phyloP scores from a whole-genome alignment of 164 flowering plant species.

The Macadamia integrifolia region DNA sequence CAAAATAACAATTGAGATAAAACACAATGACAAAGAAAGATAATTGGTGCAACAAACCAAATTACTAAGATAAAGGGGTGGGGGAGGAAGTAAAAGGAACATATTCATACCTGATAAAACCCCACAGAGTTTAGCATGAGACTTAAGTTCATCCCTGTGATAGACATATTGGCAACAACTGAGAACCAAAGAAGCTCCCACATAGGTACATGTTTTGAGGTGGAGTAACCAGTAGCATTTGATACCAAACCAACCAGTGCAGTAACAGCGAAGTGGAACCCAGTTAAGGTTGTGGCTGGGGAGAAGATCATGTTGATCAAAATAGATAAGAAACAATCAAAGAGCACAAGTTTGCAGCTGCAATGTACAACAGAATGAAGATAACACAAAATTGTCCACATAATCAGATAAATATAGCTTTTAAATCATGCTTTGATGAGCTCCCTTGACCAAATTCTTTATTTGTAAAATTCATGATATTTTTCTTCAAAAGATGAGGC shows the following conservation, averaged over 20 bases:
- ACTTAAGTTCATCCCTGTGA: constrained; percentile 83
- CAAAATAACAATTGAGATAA: constrained; percentile 1
- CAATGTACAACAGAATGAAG: background rate
- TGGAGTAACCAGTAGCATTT: constrained; percentile 73
- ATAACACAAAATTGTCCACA: background rate
- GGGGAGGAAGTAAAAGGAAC: background rate
- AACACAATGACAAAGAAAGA: background rate
- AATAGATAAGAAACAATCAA: background rate
- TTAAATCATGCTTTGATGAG: background rate
- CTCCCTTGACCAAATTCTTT: background rate
- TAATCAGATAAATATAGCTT: background rate
- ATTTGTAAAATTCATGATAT: background rate
- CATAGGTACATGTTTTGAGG: constrained; percentile 77
- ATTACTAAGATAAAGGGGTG: too few species aligned
- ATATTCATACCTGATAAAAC: constrained; percentile 48
- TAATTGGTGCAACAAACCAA: background rate
- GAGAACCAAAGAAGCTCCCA: constrained; percentile 99
- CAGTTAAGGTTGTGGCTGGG: constrained; percentile 78
- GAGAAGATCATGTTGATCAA: constrained; percentile 2
- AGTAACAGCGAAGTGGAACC: constrained; percentile 87
- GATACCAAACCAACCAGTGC: constrained; percentile 82
- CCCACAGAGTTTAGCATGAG: constrained; percentile 70
- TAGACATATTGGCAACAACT: constrained; percentile 78
- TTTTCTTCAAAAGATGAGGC: too few species aligned
- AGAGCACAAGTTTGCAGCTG: background rate